Percentiles rank a stretch among this genome's conserved stretches.
Evolutionary conservation across 176 grass and related monocot species (phyloP).

Genomic region (Oryza australiensis): DNA sequence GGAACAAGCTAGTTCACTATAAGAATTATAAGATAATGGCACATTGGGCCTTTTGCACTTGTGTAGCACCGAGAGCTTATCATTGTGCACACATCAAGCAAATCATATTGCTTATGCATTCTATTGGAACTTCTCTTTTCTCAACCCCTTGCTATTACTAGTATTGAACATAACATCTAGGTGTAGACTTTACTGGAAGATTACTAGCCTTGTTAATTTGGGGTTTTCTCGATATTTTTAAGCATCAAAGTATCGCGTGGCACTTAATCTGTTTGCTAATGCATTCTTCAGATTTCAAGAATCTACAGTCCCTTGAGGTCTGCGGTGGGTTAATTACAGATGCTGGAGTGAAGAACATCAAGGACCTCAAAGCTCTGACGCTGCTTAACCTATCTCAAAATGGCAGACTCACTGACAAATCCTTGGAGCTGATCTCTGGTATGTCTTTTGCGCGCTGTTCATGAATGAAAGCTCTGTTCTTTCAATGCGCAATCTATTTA

Average conservation of each 20-base stretch:
- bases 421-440: slow-evolving; percentile 87
- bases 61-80: not conserved
- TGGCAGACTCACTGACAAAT: slow-evolving; percentile 70
- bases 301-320: slow-evolving; percentile 78
- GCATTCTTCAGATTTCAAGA: slow-evolving; percentile 75
- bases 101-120: not conserved
- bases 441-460: not conserved
- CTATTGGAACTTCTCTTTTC: not conserved
- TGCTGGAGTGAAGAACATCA: slow-evolving; percentile 93
- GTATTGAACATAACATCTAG: not conserved
- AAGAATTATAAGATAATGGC: not conserved
- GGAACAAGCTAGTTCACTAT: not conserved
- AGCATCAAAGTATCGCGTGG: not conserved
- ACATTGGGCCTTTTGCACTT: not conserved
- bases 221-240: not conserved
- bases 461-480: not conserved
- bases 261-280: not conserved
- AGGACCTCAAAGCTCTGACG: slow-evolving; percentile 77
- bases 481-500: not conserved
- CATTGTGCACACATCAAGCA: not conserved
- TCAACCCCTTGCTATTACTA: not conserved
- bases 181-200: not conserved
- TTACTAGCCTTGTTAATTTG: not conserved
- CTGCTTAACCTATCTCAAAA: slow-evolving; percentile 94
- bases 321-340: slow-evolving; percentile 83